Conservation (phyloP, 2,329 filamentous ascomycete genomes). For the Alternaria ventricosa region DNA sequence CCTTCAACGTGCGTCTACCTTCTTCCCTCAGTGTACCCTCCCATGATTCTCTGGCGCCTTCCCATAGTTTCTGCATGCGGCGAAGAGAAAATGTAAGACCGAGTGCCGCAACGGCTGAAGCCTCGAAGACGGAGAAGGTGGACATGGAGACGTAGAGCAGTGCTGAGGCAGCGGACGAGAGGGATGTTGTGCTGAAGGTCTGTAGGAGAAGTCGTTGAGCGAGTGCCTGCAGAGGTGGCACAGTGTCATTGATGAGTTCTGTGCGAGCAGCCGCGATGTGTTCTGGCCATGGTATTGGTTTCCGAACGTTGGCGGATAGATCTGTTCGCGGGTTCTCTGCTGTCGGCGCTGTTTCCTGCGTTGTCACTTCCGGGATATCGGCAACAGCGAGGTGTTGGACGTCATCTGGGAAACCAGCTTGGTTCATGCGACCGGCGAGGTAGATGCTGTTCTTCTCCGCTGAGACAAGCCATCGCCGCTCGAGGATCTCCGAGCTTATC, state of each 20-base stretch:
- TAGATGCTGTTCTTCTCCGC: conserved; percentile 85
- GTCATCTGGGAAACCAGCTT: conserved; percentile 60
- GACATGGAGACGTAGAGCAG: conserved; percentile 63
- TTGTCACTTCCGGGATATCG: conserved; percentile 21
- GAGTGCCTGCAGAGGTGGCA: conserved; percentile 54
- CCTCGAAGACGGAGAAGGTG: conserved; percentile 61
- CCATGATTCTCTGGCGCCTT: conserved; percentile 59
- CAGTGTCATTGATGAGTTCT: conserved; percentile 48
- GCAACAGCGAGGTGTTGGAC: conserved; percentile 6
- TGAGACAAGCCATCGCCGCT: conserved; percentile 75
- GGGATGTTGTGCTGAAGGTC: conserved; percentile 73
- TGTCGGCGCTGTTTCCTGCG: conserved; percentile 24
- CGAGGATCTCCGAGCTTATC: conserved; percentile 79
- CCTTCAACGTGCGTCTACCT: conserved; percentile 61
- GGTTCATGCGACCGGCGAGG: conserved; percentile 76
- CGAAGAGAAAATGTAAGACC: conserved; percentile 64
- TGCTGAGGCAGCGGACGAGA: conserved; percentile 59
- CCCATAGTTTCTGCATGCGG: conserved; percentile 66
- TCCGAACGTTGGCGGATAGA: conserved; percentile 34
- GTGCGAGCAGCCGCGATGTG: conserved; percentile 76
- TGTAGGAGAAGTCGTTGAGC: conserved; percentile 67
- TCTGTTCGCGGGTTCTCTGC: conserved; percentile 24
- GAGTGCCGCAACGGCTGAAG: conserved; percentile 64
- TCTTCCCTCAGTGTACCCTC: conserved; percentile 62
- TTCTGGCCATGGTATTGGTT: conserved; percentile 68